Conservation (phyloP, 1,284 basidiomycete species). For the Paramarasmius palmivorus region DNA sequence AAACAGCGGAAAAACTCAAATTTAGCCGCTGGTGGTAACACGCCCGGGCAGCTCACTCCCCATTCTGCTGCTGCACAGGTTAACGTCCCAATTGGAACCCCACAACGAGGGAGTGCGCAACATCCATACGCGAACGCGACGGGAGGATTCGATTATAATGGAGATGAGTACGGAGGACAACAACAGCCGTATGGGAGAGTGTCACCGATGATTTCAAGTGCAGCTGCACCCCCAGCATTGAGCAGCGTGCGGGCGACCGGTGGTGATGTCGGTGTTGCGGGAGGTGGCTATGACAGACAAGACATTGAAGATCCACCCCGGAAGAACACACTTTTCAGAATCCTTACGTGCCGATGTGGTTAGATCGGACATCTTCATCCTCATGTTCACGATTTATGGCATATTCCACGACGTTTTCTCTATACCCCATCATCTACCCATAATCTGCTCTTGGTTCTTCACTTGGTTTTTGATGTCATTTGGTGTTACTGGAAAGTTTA, state of each 20-base stretch:
- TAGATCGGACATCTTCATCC: constrained; percentile 30
- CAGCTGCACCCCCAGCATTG: constrained; percentile 67
- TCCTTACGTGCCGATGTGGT: constrained; percentile 78
- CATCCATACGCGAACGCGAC: constrained; percentile 69
- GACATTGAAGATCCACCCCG: constrained; percentile 54
- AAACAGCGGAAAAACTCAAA: constrained; percentile 62
- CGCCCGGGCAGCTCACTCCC: constrained; percentile 58
- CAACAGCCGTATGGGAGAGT: constrained; percentile 62
- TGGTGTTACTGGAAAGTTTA: constrained; percentile 10
- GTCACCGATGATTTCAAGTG: constrained; percentile 74
- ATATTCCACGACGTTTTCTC: constrained; percentile 23
- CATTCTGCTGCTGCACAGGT: constrained; percentile 74
- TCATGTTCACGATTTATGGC: constrained; percentile 18
- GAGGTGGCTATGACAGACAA: constrained; percentile 59
- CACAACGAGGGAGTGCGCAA: constrained; percentile 46
- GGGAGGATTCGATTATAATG: constrained; percentile 55
- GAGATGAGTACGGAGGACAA: constrained; percentile 47
- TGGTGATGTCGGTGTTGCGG: constrained; percentile 64
- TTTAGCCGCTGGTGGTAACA: constrained; percentile 50
- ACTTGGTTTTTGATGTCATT: constrained; percentile 11
- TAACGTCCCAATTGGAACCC: constrained; percentile 62
- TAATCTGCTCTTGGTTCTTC: constrained; percentile 18
- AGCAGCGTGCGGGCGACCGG: constrained; percentile 68
- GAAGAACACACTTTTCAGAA: constrained; percentile 60
- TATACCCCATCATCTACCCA: constrained; percentile 30